Evolutionary conservation across 2,329 filamentous ascomycete species (phyloP).

Genomic region (Penicillium polonicum): DNA sequence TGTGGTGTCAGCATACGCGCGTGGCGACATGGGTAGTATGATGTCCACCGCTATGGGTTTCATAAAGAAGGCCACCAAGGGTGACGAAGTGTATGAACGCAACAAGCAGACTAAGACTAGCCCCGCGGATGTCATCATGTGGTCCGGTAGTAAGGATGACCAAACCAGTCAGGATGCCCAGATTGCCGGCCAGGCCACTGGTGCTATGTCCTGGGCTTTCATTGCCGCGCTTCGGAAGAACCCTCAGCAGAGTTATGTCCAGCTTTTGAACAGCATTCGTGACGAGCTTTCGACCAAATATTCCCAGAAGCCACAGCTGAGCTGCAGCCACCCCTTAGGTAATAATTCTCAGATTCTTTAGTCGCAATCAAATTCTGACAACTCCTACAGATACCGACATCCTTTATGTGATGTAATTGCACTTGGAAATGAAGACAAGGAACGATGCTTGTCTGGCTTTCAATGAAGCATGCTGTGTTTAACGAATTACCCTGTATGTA

Average conservation of each 20-base stretch:
- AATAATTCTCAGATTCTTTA: slow-evolving; percentile 38
- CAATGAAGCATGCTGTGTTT: slow-evolving; percentile 12
- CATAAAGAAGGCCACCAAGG: slow-evolving; percentile 81
- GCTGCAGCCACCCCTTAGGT: slow-evolving; percentile 94
- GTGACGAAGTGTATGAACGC: slow-evolving; percentile 74
- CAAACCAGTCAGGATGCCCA: slow-evolving; percentile 94
- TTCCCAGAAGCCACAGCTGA: slow-evolving; percentile 91
- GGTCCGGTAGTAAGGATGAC: slow-evolving; percentile 92
- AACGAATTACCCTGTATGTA: slow-evolving; percentile 24
- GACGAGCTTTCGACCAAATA: slow-evolving; percentile 86
- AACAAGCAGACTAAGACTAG: slow-evolving; percentile 88
- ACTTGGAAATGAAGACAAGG: neutral
- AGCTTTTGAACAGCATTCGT: slow-evolving; percentile 91
- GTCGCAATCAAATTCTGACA: slow-evolving; percentile 15
- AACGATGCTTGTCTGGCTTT: neutral
- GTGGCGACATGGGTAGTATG: slow-evolving; percentile 80
- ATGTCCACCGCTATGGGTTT: slow-evolving; percentile 76
- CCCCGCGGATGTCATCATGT: slow-evolving; percentile 95
- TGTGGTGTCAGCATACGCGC: slow-evolving; percentile 73
- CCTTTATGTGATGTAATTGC: slow-evolving; percentile 63
- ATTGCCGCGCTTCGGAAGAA: slow-evolving; percentile 88
- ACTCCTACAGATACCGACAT: slow-evolving; percentile 58
- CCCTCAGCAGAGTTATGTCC: slow-evolving; percentile 91
- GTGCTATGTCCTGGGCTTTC: slow-evolving; percentile 98
- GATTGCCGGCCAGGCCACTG: slow-evolving; percentile 84